Conservation (phyloP, 192 early-diverging fungal genomes). For the Rhizophagus sp. region DNA sequence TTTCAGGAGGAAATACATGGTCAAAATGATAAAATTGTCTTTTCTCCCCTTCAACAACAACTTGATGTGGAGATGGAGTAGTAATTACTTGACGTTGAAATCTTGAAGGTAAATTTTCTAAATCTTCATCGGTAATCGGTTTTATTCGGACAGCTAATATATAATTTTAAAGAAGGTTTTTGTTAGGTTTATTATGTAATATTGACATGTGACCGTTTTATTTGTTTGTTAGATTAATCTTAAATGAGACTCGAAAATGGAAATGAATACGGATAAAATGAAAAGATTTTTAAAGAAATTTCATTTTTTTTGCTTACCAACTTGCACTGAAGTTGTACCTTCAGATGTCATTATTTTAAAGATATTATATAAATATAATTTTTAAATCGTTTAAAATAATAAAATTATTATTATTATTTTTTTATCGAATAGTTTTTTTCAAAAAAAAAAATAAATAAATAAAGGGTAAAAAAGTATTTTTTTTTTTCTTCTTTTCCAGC, state of each 20-base stretch:
- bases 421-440: too few relatives aligned
- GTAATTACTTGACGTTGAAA: slow-evolving; percentile 11
- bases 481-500: too few relatives aligned
- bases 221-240: background rate
- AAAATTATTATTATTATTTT: too few relatives aligned
- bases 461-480: too few relatives aligned
- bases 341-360: background rate
- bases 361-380: background rate
- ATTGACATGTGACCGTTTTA: background rate
- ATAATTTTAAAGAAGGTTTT: background rate
- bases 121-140: background rate
- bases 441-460: too few relatives aligned
- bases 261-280: too few relatives aligned
- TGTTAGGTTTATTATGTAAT: background rate
- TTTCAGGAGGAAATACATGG: slow-evolving; percentile 62
- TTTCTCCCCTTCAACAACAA: background rate
- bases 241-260: too few relatives aligned
- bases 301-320: background rate
- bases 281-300: too few relatives aligned
- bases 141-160: background rate
- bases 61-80: background rate
- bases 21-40: slow-evolving; percentile 62
- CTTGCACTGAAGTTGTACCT: background rate
- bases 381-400: background rate
- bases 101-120: slow-evolving; percentile 3